Conservation (phyloP, 1,284 basidiomycete species). For the Naganishia cerealis region DNA sequence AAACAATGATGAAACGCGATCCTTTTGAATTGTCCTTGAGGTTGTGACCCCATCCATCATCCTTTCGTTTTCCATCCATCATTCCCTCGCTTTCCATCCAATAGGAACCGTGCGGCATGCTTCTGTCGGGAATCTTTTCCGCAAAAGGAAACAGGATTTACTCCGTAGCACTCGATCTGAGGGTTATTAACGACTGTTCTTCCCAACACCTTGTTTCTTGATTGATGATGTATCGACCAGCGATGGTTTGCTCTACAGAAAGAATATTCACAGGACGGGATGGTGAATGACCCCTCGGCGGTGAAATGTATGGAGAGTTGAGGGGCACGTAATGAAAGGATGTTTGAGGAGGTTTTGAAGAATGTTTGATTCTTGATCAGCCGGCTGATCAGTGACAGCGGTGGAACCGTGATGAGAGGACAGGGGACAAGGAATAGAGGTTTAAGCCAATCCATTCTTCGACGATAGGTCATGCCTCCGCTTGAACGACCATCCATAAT, state of each 20-base stretch:
- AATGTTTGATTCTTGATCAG: background rate
- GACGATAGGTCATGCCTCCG: no score
- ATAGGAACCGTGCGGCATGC: background rate
- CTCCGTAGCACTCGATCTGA: background rate
- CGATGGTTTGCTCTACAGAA: background rate
- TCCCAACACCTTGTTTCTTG: background rate
- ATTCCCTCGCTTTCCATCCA: constrained; percentile 5
- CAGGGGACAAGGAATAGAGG: background rate
- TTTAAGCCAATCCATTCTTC: constrained; percentile 1
- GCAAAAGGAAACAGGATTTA: background rate
- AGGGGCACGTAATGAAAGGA: background rate
- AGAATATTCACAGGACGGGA: background rate
- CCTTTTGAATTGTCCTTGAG: background rate
- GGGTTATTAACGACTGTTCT: background rate
- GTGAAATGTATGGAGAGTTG: background rate
- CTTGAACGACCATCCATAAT: no score
- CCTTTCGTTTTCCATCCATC: background rate
- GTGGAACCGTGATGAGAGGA: background rate
- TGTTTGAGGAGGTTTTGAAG: background rate
- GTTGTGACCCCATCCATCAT: background rate
- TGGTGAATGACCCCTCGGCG: background rate
- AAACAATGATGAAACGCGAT: background rate
- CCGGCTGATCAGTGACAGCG: background rate
- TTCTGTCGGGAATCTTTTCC: background rate
- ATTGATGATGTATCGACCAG: background rate